Conservation (phyloP, 805 yeast species). For the Hanseniaspora lindneri region DNA sequence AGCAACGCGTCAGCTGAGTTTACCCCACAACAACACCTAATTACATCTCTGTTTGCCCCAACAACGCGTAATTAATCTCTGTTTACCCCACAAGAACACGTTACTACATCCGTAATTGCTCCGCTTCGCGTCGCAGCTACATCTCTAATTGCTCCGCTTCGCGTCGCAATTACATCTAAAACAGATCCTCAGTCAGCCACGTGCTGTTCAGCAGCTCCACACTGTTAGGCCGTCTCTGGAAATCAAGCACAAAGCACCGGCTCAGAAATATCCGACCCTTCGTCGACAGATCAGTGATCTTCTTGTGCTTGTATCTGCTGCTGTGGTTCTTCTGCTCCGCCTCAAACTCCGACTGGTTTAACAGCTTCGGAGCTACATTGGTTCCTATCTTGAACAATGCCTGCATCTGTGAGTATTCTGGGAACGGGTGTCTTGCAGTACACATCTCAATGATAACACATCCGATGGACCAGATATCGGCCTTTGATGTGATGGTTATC, state of each 20-base stretch:
- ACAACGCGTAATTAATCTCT: too few species aligned
- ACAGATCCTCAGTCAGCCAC: slow-evolving; percentile 8
- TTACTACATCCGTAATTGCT: too few species aligned
- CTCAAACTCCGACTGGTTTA: slow-evolving; percentile 55
- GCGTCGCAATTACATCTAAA: not conserved
- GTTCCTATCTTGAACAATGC: slow-evolving; percentile 92
- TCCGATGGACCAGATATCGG: slow-evolving; percentile 96
- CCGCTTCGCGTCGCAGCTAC: too few species aligned
- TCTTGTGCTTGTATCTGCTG: slow-evolving; percentile 13
- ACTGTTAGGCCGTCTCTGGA: slow-evolving; percentile 62
- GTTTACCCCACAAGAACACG: too few species aligned
- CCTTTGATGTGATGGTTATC: slow-evolving; percentile 77
- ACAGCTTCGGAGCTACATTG: slow-evolving; percentile 66
- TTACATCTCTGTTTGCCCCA: too few species aligned
- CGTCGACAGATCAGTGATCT: slow-evolving; percentile 20
- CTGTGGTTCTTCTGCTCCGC: slow-evolving; percentile 36
- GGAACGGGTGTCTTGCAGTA: slow-evolving; percentile 93
- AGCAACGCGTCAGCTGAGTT: too few species aligned
- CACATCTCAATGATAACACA: slow-evolving; percentile 90
- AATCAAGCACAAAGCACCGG: slow-evolving; percentile 64
- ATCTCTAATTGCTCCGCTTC: too few species aligned
- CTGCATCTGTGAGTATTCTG: slow-evolving; percentile 90
- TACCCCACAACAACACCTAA: too few species aligned
- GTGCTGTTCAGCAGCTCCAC: slow-evolving; percentile 38
- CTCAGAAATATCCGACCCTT: slow-evolving; percentile 39